phyloP scores from a whole-genome alignment of 2,329 filamentous ascomycete genomes.

The Penicillium sp. region DNA sequence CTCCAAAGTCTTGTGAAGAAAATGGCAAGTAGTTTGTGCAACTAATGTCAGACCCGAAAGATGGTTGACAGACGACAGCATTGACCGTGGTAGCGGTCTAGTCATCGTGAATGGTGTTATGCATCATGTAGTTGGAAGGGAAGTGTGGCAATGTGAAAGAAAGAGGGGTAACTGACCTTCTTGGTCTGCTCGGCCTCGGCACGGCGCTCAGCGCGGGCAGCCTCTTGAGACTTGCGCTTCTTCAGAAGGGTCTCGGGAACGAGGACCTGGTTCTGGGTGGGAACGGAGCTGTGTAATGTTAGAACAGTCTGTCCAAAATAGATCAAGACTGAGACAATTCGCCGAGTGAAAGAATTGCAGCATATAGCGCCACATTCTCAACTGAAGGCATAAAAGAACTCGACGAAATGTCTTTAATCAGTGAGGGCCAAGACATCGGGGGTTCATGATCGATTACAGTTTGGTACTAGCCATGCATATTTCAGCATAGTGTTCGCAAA shows the following conservation, averaged over 20 bases:
- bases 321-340: constrained; percentile 60
- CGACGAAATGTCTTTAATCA: constrained; percentile 77
- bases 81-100: constrained; percentile 77
- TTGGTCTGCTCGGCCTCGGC: constrained; percentile 82
- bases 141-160: neutral
- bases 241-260: constrained; percentile 99
- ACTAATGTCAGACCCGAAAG: constrained; percentile 70
- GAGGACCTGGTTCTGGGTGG: constrained; percentile 91
- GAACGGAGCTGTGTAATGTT: constrained; percentile 72
- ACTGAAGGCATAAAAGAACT: constrained; percentile 69
- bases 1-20: constrained; percentile 10
- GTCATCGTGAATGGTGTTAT: constrained; percentile 75
- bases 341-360: constrained; percentile 90
- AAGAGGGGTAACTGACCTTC: constrained; percentile 63
- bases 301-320: constrained; percentile 77
- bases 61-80: constrained; percentile 77
- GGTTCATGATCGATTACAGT: neutral
- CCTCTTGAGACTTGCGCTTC: constrained; percentile 99
- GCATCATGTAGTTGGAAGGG: constrained; percentile 65
- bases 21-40: constrained; percentile 19
- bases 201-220: constrained; percentile 86
- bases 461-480: constrained; percentile 31
- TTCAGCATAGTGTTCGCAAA: constrained; percentile 31
- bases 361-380: constrained; percentile 85
- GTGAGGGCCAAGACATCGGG: constrained; percentile 56